Evolutionary conservation across 2,329 filamentous ascomycete genomes (phyloP).

Genomic region (Pseudohalonectria lignicola): DNA sequence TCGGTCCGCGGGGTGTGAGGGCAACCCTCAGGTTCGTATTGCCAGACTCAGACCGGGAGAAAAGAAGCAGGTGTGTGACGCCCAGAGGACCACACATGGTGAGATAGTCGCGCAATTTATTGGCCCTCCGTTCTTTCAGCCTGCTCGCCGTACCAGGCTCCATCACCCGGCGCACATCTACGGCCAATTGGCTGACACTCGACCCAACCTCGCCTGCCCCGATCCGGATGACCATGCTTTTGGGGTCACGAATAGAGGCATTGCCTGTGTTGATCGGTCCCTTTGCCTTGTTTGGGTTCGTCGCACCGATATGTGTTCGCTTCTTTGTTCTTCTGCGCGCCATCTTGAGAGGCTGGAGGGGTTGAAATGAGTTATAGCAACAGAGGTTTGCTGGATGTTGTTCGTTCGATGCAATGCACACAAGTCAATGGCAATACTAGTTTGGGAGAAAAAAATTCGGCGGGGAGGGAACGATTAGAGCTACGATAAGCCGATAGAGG

Average conservation of each 20-base stretch:
- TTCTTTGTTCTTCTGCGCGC: slow-evolving; percentile 76
- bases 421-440: too few species aligned
- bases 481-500: too few species aligned
- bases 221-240: slow-evolving; percentile 97
- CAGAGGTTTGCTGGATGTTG: too few species aligned
- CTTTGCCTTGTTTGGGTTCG: slow-evolving; percentile 41
- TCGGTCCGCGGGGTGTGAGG: slow-evolving; percentile 81
- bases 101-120: slow-evolving; percentile 83
- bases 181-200: slow-evolving; percentile 81
- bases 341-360: too few species aligned
- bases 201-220: slow-evolving; percentile 88
- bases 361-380: too few species aligned
- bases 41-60: slow-evolving; percentile 78
- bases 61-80: slow-evolving; percentile 84
- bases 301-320: slow-evolving; percentile 68
- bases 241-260: slow-evolving; percentile 60
- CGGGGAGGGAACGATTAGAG: slow-evolving; percentile 7
- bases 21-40: slow-evolving; percentile 89
- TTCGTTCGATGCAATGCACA: too few species aligned
- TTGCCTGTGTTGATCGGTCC: slow-evolving; percentile 42
- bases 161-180: slow-evolving; percentile 89
- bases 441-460: slow-evolving; percentile 5
- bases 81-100: slow-evolving; percentile 92
- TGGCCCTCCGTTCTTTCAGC: slow-evolving; percentile 79
- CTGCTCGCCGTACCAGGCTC: slow-evolving; percentile 86